Evolutionary conservation across 352 stramenopile species (phyloP), one percentile per base, ranked within the genome.

Genomic region (Phytopythium ostracodes): DNA sequence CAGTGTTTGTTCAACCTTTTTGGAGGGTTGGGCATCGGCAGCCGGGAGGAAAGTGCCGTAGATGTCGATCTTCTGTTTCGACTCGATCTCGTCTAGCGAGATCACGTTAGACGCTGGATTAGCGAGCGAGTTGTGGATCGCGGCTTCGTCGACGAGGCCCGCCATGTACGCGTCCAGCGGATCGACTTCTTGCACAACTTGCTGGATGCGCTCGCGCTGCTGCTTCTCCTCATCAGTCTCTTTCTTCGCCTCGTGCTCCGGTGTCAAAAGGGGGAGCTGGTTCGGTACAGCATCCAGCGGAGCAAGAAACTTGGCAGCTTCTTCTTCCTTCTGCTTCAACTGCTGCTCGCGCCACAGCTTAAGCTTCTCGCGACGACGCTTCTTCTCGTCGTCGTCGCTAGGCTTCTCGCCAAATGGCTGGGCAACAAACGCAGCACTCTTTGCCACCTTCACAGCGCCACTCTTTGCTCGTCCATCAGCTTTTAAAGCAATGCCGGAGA

Each of bases 91-190:
- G 22, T 89, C 83, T 50, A 91, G 67, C 10, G 87, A 96, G 36
- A 96, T 96, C 35, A 96, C 84, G 33, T 94, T 94, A 0, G 84
- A 71, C 8, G 82, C 76, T 14, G 84, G 80, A 33, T 92, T 84
- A 18, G 67, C 71, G 20, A 88, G 78, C 40, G 77, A 88, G 56
- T 89, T 76, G 63, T 94, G 79, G 35, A 91, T 89, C 20, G 81
- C 79, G 11, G 81, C 78, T 64, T 92, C 77, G 52, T 94, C 86
- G 6, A 89, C 80, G 4, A 96, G 70, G 15, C 86, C 87, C 43
- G 87, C 87, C 87, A 96, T 96, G 64, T 93, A 96, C 6, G 84
- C 87, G 63, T 96, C 87, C 33, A 96, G 56, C 18, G 87, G 87
- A 59, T 96, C 87, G 29, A 92, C 78, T 65, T 93, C 82, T 52